A percentile compares a stretch with the other conserved stretches of the same genome.
Evolutionary conservation across 225 moss, liverwort and hornwort species (phyloP).

Genomic region (Physcomitrellopsis africana): DNA sequence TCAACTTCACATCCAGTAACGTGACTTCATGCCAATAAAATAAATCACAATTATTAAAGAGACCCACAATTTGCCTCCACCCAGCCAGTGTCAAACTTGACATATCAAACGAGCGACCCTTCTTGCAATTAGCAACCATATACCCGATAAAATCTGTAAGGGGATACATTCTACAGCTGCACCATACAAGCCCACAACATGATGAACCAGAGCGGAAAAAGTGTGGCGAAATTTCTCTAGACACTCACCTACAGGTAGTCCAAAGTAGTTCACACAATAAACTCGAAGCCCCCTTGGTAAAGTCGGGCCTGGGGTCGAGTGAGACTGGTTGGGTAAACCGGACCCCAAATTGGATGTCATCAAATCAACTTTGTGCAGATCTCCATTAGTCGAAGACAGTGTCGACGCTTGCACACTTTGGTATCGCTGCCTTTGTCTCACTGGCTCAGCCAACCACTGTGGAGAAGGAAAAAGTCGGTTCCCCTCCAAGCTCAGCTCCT

Average conservation of each 20-base stretch:
- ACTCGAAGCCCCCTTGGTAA: conserved; percentile 63
- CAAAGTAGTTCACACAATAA: conserved; percentile 71
- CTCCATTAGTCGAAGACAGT: conserved; percentile 47
- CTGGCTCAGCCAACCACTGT: conserved; percentile 72
- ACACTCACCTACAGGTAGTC: conserved; percentile 49
- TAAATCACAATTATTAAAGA: conserved; percentile 7
- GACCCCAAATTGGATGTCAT: conserved; percentile 44
- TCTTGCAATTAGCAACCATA: background rate
- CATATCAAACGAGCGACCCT: background rate
- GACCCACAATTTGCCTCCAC: conserved; percentile 4
- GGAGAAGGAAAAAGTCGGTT: conserved; percentile 61
- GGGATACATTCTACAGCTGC: no score
- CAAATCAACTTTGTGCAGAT: conserved; percentile 44
- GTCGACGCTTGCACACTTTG: conserved; percentile 50
- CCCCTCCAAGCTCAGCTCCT: conserved; percentile 52
- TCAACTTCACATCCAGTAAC: conserved; percentile 4
- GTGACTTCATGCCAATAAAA: conserved; percentile 1
- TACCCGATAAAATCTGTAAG: background rate
- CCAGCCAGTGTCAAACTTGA: conserved; percentile 4
- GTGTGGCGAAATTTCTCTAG: conserved; percentile 16
- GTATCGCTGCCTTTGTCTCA: conserved; percentile 58
- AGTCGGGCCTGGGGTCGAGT: conserved; percentile 39
- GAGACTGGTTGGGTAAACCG: conserved; percentile 39
- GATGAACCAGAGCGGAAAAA: background rate
- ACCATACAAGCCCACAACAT: no score